These are phyloP conservation scores for Pterothamnion heteromorphum DNA, from an alignment of 31 red algal genomes.

Conservation along the genomic window DNA sequence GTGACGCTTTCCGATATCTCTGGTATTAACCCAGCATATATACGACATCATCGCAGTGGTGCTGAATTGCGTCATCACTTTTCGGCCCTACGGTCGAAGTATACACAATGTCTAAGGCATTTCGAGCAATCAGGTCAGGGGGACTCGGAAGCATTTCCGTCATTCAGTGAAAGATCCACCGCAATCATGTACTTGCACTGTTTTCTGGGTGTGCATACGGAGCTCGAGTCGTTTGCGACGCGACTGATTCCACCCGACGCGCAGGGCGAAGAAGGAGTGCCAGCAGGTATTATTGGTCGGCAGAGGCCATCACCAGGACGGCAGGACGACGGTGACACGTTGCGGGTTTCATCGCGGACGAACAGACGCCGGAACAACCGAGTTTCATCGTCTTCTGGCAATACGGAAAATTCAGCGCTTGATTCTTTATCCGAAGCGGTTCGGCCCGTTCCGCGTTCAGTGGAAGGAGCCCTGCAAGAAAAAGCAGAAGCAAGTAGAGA, in stretches of 20 bases:
- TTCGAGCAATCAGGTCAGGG: background rate
- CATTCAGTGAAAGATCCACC: background rate
- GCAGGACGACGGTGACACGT: too few species aligned
- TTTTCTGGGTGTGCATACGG: background rate
- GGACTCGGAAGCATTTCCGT: background rate
- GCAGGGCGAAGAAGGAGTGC: background rate
- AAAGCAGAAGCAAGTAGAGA: too few species aligned
- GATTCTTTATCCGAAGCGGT: too few species aligned
- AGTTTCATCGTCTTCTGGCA: too few species aligned
- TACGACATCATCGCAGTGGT: background rate
- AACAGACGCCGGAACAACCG: too few species aligned
- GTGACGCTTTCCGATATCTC: conserved; percentile 20
- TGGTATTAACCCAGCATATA: background rate
- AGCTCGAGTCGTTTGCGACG: background rate
- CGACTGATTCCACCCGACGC: background rate
- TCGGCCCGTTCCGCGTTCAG: too few species aligned
- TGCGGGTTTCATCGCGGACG: too few species aligned
- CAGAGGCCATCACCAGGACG: too few species aligned
- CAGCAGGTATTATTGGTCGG: too few species aligned
- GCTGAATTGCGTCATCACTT: background rate
- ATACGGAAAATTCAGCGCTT: too few species aligned
- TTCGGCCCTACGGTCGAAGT: background rate
- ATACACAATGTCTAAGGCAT: background rate
- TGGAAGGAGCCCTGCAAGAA: too few species aligned
- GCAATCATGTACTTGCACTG: background rate